Conservation (phyloP, 192 early-diverging fungal species). For the Spinellus fusiger region DNA sequence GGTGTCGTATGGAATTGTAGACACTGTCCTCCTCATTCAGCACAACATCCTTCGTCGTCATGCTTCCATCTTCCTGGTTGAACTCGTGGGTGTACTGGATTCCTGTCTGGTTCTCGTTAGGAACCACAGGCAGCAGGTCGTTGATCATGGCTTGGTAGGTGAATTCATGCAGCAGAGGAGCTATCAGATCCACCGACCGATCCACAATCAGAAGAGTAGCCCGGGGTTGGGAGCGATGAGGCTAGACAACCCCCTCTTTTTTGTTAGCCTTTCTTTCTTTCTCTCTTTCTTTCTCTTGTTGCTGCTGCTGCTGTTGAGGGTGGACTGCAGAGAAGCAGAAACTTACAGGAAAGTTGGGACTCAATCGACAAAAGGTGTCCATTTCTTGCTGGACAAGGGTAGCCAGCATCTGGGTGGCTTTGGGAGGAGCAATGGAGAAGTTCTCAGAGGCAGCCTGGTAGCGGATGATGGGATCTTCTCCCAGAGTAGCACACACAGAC, state of each 20-base stretch:
- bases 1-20: constrained; percentile 69
- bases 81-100: constrained; percentile 55
- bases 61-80: constrained; percentile 32
- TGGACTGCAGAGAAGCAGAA: not conserved
- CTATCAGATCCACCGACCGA: constrained; percentile 80
- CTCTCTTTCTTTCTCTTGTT: not conserved
- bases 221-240: constrained; percentile 44
- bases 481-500: constrained; percentile 81
- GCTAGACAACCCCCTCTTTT: constrained; percentile 27
- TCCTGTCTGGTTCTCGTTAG: constrained; percentile 31
- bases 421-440: no score
- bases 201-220: constrained; percentile 88
- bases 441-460: no score
- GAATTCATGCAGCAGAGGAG: constrained; percentile 95
- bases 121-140: constrained; percentile 68
- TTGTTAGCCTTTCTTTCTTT: not conserved
- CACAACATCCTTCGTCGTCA: constrained; percentile 39
- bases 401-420: constrained; percentile 67
- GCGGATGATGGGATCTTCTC: constrained; percentile 89
- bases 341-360: constrained; percentile 56
- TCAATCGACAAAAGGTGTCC: constrained; percentile 64
- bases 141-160: constrained; percentile 99
- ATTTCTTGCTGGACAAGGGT: constrained; percentile 76
- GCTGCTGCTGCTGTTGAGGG: no score
- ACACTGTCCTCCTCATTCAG: constrained; percentile 79